Percentiles rank a stretch among this genome's conserved stretches.
These are phyloP conservation scores for Teunomyces stri DNA, from an alignment of 805 yeast species.

Conservation along the genomic window DNA sequence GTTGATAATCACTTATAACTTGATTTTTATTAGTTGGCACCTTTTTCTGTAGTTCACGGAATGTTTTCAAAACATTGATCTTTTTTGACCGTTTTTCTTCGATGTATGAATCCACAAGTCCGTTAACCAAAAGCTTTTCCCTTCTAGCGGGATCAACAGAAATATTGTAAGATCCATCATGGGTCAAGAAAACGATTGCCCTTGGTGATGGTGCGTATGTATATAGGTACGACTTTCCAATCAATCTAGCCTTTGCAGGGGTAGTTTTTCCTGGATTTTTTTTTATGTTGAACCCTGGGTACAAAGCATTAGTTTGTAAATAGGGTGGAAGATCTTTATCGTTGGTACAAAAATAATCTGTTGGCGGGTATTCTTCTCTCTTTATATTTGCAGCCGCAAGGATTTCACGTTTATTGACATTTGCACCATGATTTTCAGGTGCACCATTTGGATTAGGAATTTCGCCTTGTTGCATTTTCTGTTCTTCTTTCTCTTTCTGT, in stretches of 20 bases:
- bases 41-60: constrained; percentile 15
- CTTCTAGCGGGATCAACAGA: constrained; percentile 11
- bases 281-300: constrained; percentile 21
- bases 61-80: constrained; percentile 21
- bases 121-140: constrained; percentile 18
- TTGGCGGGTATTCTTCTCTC: constrained; percentile 4
- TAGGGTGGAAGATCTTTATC: constrained; percentile 15
- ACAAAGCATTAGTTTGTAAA: constrained; percentile 12
- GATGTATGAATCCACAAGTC: constrained; percentile 22
- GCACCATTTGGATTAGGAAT: background rate
- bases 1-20: constrained; percentile 26
- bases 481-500: background rate
- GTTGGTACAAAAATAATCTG: constrained; percentile 16
- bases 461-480: background rate
- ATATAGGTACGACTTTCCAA: constrained; percentile 22
- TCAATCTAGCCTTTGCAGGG: constrained; percentile 13
- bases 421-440: background rate
- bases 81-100: constrained; percentile 1
- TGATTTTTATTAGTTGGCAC: constrained; percentile 18
- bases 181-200: constrained; percentile 23
- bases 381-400: background rate
- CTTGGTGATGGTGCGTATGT: constrained; percentile 31
- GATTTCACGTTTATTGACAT: constrained; percentile 6
- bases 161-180: constrained; percentile 33
- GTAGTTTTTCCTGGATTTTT: constrained; percentile 14